Conservation (phyloP, 805 yeast genomes). For the Myxozyma melibiosi region DNA sequence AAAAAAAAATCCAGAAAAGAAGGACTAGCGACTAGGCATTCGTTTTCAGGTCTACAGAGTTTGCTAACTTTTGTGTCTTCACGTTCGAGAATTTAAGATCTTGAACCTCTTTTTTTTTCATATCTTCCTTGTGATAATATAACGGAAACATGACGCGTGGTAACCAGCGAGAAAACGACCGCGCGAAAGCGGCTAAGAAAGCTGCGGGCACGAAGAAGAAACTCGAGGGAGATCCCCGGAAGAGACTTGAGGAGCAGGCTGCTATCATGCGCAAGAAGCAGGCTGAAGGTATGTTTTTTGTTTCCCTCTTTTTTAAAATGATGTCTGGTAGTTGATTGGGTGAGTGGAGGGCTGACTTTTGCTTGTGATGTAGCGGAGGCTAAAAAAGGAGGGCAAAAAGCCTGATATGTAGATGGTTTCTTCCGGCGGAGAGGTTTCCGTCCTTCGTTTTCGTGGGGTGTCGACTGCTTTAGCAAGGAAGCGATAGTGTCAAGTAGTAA, state of each 20-base stretch:
- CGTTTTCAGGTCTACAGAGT: too few relatives aligned
- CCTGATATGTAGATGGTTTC: not conserved
- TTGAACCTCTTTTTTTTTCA: not conserved
- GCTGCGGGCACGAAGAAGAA: slow-evolving; percentile 58
- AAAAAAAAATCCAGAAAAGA: too few relatives aligned
- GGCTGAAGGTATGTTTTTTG: slow-evolving; percentile 55
- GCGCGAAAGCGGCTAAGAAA: slow-evolving; percentile 85
- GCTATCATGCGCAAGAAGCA: slow-evolving; percentile 88
- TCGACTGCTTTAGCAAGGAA: too few relatives aligned
- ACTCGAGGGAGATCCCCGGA: slow-evolving; percentile 79
- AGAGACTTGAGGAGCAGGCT: slow-evolving; percentile 87
- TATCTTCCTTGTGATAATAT: not conserved
- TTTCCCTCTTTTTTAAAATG: not conserved
- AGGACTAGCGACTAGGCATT: too few relatives aligned
- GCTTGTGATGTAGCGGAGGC: slow-evolving; percentile 16
- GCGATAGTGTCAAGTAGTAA: too few relatives aligned
- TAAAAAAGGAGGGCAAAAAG: slow-evolving; percentile 17
- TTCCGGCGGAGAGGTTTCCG: not conserved
- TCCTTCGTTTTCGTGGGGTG: too few relatives aligned
- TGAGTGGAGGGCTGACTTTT: not conserved
- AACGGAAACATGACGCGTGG: slow-evolving; percentile 62
- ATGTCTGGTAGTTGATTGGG: not conserved
- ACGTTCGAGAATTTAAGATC: too few relatives aligned
- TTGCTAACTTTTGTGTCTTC: too few relatives aligned
- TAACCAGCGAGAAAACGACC: slow-evolving; percentile 91